A percentile compares a stretch with the other conserved stretches of the same genome.
Conservation (phyloP, 768 basidiomycete species). For the Tricholoma flavovirens region DNA sequence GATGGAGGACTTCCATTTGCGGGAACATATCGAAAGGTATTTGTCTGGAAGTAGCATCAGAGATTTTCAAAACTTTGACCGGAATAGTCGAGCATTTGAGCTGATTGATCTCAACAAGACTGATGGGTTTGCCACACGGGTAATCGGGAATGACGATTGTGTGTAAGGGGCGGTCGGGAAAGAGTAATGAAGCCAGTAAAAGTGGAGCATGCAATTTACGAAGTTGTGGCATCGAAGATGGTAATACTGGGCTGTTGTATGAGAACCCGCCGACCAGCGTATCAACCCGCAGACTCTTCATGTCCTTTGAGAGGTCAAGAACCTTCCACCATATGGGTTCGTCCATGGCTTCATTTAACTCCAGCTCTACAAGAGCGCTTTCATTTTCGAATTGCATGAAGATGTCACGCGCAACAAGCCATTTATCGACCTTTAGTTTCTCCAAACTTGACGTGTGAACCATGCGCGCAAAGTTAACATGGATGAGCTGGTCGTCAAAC, state of each 20-base stretch:
- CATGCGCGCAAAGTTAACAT: neutral
- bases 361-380: slow-evolving; percentile 3
- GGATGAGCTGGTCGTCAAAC: neutral
- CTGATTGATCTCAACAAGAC: neutral
- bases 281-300: slow-evolving; percentile 1
- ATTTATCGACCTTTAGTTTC: neutral
- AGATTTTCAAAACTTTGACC: neutral
- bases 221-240: slow-evolving; percentile 9
- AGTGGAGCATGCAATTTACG: slow-evolving; percentile 2
- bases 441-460: slow-evolving; percentile 1
- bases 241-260: neutral
- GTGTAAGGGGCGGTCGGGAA: slow-evolving; percentile 4
- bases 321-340: slow-evolving; percentile 1
- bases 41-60: neutral
- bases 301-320: slow-evolving; percentile 1
- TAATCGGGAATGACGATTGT: slow-evolving; percentile 2
- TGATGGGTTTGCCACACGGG: neutral
- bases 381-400: neutral
- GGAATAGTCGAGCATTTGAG: neutral
- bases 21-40: neutral
- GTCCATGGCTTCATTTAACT: neutral
- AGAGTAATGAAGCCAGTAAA: neutral
- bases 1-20: neutral
- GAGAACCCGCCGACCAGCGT: too few species aligned
- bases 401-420: neutral